Base-by-base conservation (phyloP, 2,329 filamentous ascomycete genomes). In the Neofusicoccum cordaticola region DNA sequence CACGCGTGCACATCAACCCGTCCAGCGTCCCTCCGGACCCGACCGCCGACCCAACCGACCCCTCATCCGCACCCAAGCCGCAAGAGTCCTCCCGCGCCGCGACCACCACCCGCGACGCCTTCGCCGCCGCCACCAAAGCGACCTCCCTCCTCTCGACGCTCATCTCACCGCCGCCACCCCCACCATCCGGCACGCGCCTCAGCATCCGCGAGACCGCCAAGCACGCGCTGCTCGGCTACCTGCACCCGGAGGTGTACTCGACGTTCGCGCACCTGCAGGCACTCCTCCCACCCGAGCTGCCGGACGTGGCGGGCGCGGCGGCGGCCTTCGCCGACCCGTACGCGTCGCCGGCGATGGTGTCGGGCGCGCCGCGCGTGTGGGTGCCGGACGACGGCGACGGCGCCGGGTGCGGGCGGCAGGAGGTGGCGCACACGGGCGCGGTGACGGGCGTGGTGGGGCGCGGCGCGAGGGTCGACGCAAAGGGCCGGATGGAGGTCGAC, bases 351-450 rank as follows among this genome's bases (percentile, higher is more conserved):
- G 45, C 45, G 5, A 62, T 62, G 58, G 11, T 52, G 5, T 44
- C 35, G 19, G 58, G 45, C 2, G 58, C 58, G 34, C 58, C 58
- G 6, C 44, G 58, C 22, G 45, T 62, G 31, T 62, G 58, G 58
- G 39, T 62, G 19, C 58, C 58, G 35, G 48, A 50, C 5, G 58
- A 60, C 5, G 31, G 34, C 3, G 45, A 19, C 3, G 58, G 13
- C 4, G 58, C 45, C 0, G 58, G 45, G 3, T 50, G 45, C 35
- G 31, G 44, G 5, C 1, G 4, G 45, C 58, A 62, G 19, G 60
- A 52, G 35, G 19, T 12, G 4, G 45, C 45, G 45, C 45, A 62
- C 2, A n/a, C 34, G 5, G 45, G 60, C 9, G n/a, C 9, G 12
- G 19, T 51, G 45, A 42, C 45, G 34, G 60, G 60, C 2, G 60